Base-by-base conservation (phyloP, 345 rosid genomes). In the Geranium brycei region DNA sequence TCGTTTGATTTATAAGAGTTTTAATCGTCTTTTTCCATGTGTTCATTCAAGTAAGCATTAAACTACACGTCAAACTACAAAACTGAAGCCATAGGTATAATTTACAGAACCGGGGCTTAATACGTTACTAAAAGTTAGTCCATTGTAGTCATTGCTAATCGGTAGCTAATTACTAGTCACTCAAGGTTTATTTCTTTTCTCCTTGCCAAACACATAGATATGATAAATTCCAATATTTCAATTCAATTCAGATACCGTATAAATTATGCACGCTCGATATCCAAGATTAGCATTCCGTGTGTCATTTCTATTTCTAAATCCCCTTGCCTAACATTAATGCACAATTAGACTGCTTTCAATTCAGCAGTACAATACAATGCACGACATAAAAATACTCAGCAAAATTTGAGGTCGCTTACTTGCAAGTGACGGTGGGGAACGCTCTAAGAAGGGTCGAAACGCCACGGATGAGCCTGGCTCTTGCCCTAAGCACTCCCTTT, bases 381-480 rank as follows among this genome's bases (percentile, higher is more conserved):
- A 47, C 30, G 0, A 51, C 19, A 41, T 23, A 41, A 31, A 41
- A 63, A 69, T 51, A 19, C 10, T 31, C 53, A 10, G 11, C 15
- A 2, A 13, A 47, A 59, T 30, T 28, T 59, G 1, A 5, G 59
- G 19, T 62, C 19, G 65, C 85, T 78, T 69, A 89, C 99, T 85
- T 90, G 91, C 99, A 93, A 7, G 87, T 77, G 53, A 79, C 60
- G 31, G 85, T 74, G 2, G 91, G 91, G 62, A 87, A 59, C 17
- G 69, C 41, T 75, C 79, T 79, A 51, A 85, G 79, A 56, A 90
- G 93, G 1, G 69, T 68, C 1, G 90, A 76, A 47, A 93, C 79
- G 2, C 89, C 87, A 66, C 69, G 83, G 60, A 75, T 60, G 57
- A 93, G 85, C 40, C 73, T 19, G 66, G 61, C 55, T 78, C 95